phyloP scores from a whole-genome alignment of 805 yeast species.

The Yarrowia osloensis region DNA sequence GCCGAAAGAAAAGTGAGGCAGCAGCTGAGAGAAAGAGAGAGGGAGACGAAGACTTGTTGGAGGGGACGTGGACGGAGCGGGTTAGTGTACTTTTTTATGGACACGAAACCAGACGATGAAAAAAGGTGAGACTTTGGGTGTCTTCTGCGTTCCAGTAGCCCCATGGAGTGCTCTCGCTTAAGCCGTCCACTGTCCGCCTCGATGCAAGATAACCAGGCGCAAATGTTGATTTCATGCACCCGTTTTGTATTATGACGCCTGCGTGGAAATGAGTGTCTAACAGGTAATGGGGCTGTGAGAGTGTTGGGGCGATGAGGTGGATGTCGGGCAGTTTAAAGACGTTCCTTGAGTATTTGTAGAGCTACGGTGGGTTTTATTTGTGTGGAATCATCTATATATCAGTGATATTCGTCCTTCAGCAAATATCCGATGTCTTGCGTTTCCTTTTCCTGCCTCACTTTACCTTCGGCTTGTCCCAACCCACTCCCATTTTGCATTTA shows the following conservation, averaged over 20 bases:
- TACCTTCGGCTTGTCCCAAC: neutral
- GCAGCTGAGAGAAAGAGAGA: neutral
- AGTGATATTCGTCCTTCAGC: no score
- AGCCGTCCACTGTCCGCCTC: neutral
- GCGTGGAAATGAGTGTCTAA: neutral
- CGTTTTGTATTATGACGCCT: neutral
- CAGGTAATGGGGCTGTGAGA: no score
- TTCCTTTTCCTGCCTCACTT: neutral
- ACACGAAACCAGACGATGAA: neutral
- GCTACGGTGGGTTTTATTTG: no score
- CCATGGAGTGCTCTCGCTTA: neutral
- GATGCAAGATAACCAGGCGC: constrained; percentile 10
- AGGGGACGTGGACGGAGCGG: neutral
- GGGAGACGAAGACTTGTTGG: neutral
- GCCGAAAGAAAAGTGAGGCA: no score
- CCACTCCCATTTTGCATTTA: neutral
- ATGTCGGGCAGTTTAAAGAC: no score
- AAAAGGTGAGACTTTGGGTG: no score
- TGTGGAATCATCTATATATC: no score
- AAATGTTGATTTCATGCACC: constrained; percentile 6
- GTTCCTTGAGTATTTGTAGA: no score
- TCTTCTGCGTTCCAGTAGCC: no score
- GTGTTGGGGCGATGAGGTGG: no score
- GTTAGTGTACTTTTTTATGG: no score
- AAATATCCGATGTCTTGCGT: no score